Evolutionary conservation across 2,329 filamentous ascomycete genomes (phyloP).

Genomic region (Aspergillus glaucus): DNA sequence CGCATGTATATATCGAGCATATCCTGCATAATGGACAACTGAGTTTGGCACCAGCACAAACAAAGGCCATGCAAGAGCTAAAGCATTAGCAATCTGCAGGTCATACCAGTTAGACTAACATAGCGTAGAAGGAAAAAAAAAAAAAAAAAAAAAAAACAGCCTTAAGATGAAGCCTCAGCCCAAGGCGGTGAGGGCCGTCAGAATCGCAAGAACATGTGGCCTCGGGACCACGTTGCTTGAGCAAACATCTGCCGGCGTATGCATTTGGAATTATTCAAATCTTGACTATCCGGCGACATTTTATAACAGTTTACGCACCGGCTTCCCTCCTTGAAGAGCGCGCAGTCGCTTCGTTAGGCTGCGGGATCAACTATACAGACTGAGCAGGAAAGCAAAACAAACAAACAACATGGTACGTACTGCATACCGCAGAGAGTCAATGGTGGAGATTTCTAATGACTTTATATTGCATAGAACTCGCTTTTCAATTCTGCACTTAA

Average conservation of each 20-base stretch:
- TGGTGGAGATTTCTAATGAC: neutral
- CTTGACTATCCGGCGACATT: neutral
- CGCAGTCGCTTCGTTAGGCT: neutral
- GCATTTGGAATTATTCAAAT: neutral
- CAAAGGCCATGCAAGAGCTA: no score
- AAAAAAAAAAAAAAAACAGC: no score
- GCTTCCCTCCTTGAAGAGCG: neutral
- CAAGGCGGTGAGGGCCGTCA: constrained; percentile 32
- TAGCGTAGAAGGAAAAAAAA: no score
- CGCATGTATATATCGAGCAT: no score
- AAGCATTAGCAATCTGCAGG: no score
- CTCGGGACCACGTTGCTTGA: constrained; percentile 8
- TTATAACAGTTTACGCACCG: neutral
- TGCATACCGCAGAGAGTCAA: neutral
- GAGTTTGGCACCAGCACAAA: no score
- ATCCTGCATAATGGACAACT: no score
- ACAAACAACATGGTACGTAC: constrained; percentile 8
- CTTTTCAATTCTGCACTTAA: constrained; percentile 81
- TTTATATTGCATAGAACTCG: constrained; percentile 54
- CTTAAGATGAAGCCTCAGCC: neutral
- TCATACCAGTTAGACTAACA: no score
- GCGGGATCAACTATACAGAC: neutral
- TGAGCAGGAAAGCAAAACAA: neutral
- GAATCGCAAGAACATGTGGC: constrained; percentile 31
- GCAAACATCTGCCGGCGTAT: neutral